Conservation (phyloP, 768 basidiomycete species). For the Pleurotus tuber-regium region DNA sequence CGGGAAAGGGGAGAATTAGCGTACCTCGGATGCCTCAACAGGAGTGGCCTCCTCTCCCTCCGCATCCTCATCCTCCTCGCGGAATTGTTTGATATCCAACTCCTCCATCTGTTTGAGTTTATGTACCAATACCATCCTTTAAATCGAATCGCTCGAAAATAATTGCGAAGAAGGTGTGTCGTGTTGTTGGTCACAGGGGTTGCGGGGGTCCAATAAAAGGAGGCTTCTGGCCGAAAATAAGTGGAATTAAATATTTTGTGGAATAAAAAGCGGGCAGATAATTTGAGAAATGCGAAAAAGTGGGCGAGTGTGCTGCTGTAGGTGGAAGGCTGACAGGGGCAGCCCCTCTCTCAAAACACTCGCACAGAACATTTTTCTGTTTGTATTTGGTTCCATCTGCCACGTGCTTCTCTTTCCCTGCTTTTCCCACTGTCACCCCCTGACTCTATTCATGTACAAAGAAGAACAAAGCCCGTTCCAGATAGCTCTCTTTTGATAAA, state of each 20-base stretch:
- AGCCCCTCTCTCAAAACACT: conserved; percentile 3
- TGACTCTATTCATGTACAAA: not conserved
- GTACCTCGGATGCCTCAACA: conserved; percentile 9
- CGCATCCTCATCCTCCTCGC: conserved; percentile 6
- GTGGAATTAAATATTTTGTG: not conserved
- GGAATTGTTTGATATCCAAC: conserved; percentile 13
- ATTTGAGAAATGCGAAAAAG: not conserved
- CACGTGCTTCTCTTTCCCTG: not conserved
- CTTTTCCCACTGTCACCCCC: conserved; percentile 2
- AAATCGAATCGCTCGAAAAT: not conserved
- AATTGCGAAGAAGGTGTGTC: not conserved
- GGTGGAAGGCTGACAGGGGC: conserved; percentile 10
- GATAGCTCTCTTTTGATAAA: not conserved
- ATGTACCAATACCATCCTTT: conserved; percentile 20
- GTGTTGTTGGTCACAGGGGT: conserved; percentile 3
- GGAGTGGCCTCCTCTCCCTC: conserved; percentile 12
- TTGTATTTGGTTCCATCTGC: conserved; percentile 4
- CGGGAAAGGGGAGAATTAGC: conserved; percentile 1
- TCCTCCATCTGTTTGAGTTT: conserved; percentile 19
- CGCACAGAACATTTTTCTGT: conserved; percentile 8
- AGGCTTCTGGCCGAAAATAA: not conserved
- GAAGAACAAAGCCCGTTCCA: not conserved
- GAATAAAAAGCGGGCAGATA: not conserved
- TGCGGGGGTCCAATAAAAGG: not conserved
- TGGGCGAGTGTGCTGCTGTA: not conserved